phyloP scores from a whole-genome alignment of 305 asterid genomes.

The Fraxinus latifolia region DNA sequence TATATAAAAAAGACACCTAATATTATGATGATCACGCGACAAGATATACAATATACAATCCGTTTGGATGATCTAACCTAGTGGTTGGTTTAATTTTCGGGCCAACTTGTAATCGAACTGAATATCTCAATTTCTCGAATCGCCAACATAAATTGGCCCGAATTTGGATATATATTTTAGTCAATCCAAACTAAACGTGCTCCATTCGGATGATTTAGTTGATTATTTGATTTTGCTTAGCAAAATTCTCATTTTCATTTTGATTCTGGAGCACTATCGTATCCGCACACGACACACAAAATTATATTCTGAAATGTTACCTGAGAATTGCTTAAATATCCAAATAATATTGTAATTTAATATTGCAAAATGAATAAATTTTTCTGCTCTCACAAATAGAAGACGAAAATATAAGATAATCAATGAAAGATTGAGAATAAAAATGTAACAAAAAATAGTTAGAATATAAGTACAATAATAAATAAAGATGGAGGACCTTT shows the following conservation, averaged over 20 bases:
- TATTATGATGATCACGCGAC: not conserved
- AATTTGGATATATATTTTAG: no score
- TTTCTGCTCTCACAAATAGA: not conserved
- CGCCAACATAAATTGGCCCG: not conserved
- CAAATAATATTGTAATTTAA: not conserved
- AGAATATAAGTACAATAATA: not conserved
- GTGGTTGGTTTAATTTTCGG: not conserved
- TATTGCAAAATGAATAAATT: not conserved
- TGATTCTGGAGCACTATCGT: not conserved
- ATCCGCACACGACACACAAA: not conserved
- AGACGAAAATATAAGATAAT: not conserved
- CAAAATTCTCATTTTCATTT: not conserved
- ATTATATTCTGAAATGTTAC: no score
- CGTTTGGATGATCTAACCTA: not conserved
- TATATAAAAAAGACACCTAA: no score
- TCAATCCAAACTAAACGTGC: no score
- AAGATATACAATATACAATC: not conserved
- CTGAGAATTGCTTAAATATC: no score
- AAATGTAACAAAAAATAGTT: not conserved
- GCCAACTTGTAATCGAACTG: not conserved
- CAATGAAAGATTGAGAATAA: not conserved
- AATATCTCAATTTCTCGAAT: not conserved
- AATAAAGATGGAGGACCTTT: not conserved
- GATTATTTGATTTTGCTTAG: no score
- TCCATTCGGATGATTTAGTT: no score